Conservation (phyloP, 805 yeast genomes). For the Kodamaea restingae region DNA sequence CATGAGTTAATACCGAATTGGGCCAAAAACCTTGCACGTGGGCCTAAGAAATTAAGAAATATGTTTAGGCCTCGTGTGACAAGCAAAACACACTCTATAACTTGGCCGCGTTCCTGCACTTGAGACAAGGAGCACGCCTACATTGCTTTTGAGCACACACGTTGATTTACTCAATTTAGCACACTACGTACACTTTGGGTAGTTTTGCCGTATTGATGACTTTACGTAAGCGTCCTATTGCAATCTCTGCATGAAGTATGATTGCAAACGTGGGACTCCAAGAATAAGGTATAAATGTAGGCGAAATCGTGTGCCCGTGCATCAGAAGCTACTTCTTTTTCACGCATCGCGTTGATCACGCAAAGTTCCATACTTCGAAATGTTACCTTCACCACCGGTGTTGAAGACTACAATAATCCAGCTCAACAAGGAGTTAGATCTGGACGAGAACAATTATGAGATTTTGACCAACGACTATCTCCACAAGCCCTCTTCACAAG, state of each 20-base stretch:
- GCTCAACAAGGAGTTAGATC: constrained; percentile 40
- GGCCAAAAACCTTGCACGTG: constrained; percentile 6
- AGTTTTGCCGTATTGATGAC: not conserved
- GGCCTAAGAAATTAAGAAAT: constrained; percentile 1
- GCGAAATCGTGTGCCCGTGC: not conserved
- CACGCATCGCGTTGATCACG: not conserved
- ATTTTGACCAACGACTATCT: constrained; percentile 38
- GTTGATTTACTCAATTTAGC: constrained; percentile 10
- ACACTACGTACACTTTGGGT: not conserved
- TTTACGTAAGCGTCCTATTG: not conserved
- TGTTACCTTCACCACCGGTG: constrained; percentile 38
- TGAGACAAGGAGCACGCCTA: not conserved
- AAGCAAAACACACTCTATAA: constrained; percentile 1
- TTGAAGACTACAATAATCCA: constrained; percentile 44
- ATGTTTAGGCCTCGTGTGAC: constrained; percentile 9
- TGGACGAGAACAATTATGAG: constrained; percentile 40
- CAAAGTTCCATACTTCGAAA: too few relatives aligned
- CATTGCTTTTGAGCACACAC: constrained; percentile 6
- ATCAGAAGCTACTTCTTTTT: not conserved
- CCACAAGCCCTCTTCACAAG: constrained; percentile 9
- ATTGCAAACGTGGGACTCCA: constrained; percentile 9
- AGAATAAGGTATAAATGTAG: constrained; percentile 3
- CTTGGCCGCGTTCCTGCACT: not conserved
- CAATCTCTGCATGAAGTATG: not conserved
- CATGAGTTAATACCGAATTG: constrained; percentile 7